These are phyloP conservation scores for Chionographis japonica DNA, from an alignment of 106 monocot genomes.

Conservation along the genomic window DNA sequence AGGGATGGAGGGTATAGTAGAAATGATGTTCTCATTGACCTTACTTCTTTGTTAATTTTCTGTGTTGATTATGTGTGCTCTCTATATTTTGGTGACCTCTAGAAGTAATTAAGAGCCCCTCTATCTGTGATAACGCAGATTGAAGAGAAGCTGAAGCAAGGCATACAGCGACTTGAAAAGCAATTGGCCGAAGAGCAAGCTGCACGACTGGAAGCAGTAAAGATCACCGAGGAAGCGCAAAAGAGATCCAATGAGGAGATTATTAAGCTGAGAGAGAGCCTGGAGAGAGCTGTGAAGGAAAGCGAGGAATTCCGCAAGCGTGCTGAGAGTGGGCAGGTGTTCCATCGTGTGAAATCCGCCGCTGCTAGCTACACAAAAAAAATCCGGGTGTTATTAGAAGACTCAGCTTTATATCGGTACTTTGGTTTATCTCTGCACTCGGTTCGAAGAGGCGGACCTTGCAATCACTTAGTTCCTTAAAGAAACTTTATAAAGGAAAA, in stretches of 20 bases:
- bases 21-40: too few relatives aligned
- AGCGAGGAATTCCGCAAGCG: constrained; percentile 6
- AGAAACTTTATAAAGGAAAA: too few relatives aligned
- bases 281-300: constrained; percentile 30
- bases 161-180: constrained; percentile 30
- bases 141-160: constrained; percentile 27
- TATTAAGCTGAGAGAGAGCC: constrained; percentile 21
- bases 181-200: constrained; percentile 40
- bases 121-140: constrained; percentile 14
- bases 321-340: constrained; percentile 4
- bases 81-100: too few relatives aligned
- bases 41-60: too few relatives aligned
- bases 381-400: too few relatives aligned
- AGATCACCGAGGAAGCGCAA: constrained; percentile 21
- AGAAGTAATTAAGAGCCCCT: background rate
- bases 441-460: too few relatives aligned
- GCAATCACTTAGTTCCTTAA: too few relatives aligned
- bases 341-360: constrained; percentile 16
- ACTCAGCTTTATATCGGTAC: too few relatives aligned
- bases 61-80: too few relatives aligned
- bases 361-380: too few relatives aligned
- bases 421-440: too few relatives aligned
- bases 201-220: constrained; percentile 38
- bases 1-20: too few relatives aligned
- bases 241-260: constrained; percentile 35